Percentiles rank a stretch among this genome's conserved stretches.
Evolutionary conservation across 2,329 filamentous ascomycete species (phyloP).

Genomic region (Fusarium newnesense): DNA sequence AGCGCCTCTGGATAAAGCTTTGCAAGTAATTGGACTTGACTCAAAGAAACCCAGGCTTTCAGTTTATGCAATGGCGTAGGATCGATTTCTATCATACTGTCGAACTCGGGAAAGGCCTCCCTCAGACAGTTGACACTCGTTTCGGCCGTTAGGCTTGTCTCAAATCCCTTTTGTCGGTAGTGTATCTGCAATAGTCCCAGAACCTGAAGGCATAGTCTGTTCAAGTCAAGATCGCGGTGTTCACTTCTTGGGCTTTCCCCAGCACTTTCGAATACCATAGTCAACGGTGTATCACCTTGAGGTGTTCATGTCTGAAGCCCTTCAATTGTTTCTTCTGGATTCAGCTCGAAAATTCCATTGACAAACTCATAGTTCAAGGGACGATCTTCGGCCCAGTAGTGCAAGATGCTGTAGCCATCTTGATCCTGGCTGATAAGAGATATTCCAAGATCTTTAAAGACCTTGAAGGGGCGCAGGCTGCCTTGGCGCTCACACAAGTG

Average conservation of each 20-base stretch:
- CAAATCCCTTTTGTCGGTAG: no score
- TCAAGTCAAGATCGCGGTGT: background rate
- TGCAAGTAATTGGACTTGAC: background rate
- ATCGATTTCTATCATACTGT: background rate
- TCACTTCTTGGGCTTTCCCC: background rate
- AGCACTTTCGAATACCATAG: background rate
- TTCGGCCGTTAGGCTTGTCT: fast-evolving
- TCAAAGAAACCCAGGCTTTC: background rate
- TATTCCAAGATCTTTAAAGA: background rate
- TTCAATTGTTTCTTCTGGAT: background rate
- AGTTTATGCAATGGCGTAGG: background rate
- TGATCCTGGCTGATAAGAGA: background rate
- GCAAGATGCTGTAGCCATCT: background rate
- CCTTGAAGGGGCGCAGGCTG: fast-evolving
- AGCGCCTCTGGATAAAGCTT: background rate
- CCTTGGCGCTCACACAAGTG: background rate
- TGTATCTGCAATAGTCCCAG: background rate
- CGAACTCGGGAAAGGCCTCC: background rate
- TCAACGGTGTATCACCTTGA: background rate
- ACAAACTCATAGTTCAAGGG: background rate
- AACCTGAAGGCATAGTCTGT: background rate
- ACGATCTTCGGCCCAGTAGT: background rate
- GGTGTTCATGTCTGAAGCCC: background rate
- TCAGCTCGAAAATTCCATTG: fast-evolving
- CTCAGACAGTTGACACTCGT: fast-evolving